Evolutionary conservation across 75 land plant species (phyloP), one percentile per base, ranked within the genome.

Genomic region (Larix kaempferi): DNA sequence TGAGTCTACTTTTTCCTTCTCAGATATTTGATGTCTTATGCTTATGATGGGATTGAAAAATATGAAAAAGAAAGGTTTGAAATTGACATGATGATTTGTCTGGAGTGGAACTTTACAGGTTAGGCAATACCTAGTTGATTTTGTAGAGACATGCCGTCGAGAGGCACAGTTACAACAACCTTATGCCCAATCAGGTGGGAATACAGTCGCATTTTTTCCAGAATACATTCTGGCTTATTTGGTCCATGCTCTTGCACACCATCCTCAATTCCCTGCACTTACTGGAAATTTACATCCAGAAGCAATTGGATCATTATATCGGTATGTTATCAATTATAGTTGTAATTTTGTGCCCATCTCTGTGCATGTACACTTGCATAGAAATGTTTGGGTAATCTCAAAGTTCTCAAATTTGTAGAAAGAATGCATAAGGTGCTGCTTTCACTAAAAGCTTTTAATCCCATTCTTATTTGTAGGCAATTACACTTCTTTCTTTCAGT

Each of bases 211-310:
- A 25, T n/a, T 58, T 59, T 91, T 86, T 85, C 98, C 95, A 55
- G 99, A 96, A 61, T 83, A 82, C 82, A 82, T 88, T 52, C 84
- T 96, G 25, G 82, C 88, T 37, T 89, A 90, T 81, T 78, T 94
- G 59, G 86, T 96, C 71, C 98, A 96, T 84, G 83, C 86, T 73
- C 87, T 96, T 84, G 93, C 99, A 52, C 98, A 94, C 81, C 82
- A 90, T 81, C 81, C 91, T 62, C 76, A 86, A 60, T 94, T 81
- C 76, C 99, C 93, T n/a, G 25, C 83, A 73, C 22, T 85, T 78
- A 90, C 88, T 65, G 89, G 85, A 71, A 80, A 87, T 78, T 83
- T 80, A 61, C 86, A 85, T 76, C 75, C 83, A 27, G 74, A 85
- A 75, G 84, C 90, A 73, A 90, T 81, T 84, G 95, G 91, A 76